Evolutionary conservation across 768 basidiomycete genomes (phyloP).

Genomic region (Ramaria rubella): DNA sequence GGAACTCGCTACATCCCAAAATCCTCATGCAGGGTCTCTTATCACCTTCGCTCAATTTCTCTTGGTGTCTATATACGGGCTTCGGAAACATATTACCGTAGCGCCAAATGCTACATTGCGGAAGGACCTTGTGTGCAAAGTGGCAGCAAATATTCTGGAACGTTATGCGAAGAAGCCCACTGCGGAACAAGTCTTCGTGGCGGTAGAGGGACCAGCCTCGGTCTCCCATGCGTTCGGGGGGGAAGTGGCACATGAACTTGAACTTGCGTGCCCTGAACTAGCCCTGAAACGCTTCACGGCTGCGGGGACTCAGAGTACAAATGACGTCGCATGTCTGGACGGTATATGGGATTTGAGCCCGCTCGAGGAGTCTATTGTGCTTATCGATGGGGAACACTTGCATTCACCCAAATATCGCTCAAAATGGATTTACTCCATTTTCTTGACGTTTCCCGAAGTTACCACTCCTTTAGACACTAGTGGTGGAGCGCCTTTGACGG

Average conservation of each 20-base stretch:
- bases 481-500: too few relatives aligned
- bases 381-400: not conserved
- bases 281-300: conserved; percentile 13
- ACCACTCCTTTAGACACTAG: not conserved
- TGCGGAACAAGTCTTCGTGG: not conserved
- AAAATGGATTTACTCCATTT: not conserved
- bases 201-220: not conserved
- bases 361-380: not conserved
- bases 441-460: not conserved
- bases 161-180: not conserved
- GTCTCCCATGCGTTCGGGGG: not conserved
- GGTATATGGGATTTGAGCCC: not conserved
- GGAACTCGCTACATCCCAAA: conserved; percentile 61
- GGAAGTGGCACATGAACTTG: not conserved
- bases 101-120: conserved; percentile 17
- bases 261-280: conserved; percentile 8
- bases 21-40: conserved; percentile 70
- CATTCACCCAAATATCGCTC: too few relatives aligned
- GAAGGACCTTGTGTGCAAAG: not conserved
- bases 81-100: conserved; percentile 50
- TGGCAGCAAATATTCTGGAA: not conserved
- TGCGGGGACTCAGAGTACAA: too few relatives aligned
- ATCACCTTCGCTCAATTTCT: conserved; percentile 87
- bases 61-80: conserved; percentile 64
- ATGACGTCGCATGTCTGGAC: not conserved